Evolutionary conservation across 2,329 filamentous ascomycete species (phyloP).

Genomic region (Xylaria polymorpha): DNA sequence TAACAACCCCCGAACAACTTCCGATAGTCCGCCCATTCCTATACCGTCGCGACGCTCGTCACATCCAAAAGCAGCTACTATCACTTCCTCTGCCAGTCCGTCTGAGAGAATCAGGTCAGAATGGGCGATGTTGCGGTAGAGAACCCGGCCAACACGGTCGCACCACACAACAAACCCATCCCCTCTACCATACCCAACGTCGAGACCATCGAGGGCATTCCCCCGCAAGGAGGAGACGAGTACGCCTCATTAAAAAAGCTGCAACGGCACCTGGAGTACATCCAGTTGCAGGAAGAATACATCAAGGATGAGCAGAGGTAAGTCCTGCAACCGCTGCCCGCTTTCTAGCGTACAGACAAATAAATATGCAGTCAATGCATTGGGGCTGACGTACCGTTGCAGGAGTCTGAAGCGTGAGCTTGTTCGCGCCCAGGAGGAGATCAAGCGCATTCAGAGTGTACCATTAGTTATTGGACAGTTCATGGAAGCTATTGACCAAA

Average conservation of each 20-base stretch:
- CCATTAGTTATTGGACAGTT: constrained; percentile 98
- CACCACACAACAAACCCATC: constrained; percentile 83
- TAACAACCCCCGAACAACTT: constrained; percentile 13
- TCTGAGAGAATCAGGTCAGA: constrained; percentile 45
- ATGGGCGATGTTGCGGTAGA: constrained; percentile 94
- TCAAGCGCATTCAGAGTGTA: constrained; percentile 99
- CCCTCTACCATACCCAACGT: constrained; percentile 87
- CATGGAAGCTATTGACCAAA: constrained; percentile 99
- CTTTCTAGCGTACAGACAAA: neutral
- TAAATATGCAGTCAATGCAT: no score
- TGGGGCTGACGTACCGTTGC: constrained; percentile 16
- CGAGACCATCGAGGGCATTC: constrained; percentile 87
- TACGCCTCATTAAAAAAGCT: constrained; percentile 97
- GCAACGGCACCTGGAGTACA: constrained; percentile 96
- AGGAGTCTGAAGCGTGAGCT: constrained; percentile 97
- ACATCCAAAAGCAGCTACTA: neutral
- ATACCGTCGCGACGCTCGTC: constrained; percentile 1
- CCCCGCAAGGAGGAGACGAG: constrained; percentile 86
- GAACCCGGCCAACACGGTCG: constrained; percentile 77
- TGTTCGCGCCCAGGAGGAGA: constrained; percentile 97
- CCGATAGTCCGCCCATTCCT: neutral
- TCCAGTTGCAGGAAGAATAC: constrained; percentile 98
- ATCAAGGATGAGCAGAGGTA: constrained; percentile 99
- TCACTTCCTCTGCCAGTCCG: neutral
- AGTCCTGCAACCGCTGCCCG: constrained; percentile 29